These are phyloP conservation scores for Mycena indigotica DNA, from an alignment of 768 basidiomycete species.

Conservation along the genomic window DNA sequence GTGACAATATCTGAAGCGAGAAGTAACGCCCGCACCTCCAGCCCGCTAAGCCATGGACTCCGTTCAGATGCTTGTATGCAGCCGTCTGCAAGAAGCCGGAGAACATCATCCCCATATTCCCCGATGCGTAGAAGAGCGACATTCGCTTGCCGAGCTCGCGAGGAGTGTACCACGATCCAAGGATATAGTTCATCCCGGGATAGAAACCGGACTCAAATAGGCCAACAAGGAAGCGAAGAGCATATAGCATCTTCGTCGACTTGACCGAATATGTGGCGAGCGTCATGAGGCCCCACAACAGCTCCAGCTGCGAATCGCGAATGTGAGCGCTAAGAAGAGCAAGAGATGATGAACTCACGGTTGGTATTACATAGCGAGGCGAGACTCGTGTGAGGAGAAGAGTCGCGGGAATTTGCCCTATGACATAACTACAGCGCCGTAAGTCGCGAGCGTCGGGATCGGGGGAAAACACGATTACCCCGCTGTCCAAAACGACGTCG, in stretches of 20 bases:
- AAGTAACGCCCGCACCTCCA: too few relatives aligned
- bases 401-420: conserved; percentile 21
- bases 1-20: too few relatives aligned
- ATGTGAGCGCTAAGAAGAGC: not conserved
- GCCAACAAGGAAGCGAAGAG: conserved; percentile 18
- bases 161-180: conserved; percentile 22
- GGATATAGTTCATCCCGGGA: conserved; percentile 22
- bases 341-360: not conserved
- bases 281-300: conserved; percentile 20
- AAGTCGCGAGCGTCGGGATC: not conserved
- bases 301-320: conserved; percentile 11
- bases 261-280: conserved; percentile 21
- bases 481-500: conserved; percentile 22
- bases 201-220: conserved; percentile 23
- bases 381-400: conserved; percentile 20
- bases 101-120: conserved; percentile 21
- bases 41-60: conserved; percentile 13
- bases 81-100: conserved; percentile 24
- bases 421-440: conserved; percentile 12
- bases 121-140: conserved; percentile 21
- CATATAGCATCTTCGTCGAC: conserved; percentile 11
- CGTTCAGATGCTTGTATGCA: conserved; percentile 20
- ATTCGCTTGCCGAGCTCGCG: conserved; percentile 21
- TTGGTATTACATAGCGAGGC: conserved; percentile 22
- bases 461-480: conserved; percentile 1